Percentiles rank a stretch among this genome's conserved stretches.
Conservation (phyloP, 176 grass and related monocot species). For the Avena atlantica region DNA sequence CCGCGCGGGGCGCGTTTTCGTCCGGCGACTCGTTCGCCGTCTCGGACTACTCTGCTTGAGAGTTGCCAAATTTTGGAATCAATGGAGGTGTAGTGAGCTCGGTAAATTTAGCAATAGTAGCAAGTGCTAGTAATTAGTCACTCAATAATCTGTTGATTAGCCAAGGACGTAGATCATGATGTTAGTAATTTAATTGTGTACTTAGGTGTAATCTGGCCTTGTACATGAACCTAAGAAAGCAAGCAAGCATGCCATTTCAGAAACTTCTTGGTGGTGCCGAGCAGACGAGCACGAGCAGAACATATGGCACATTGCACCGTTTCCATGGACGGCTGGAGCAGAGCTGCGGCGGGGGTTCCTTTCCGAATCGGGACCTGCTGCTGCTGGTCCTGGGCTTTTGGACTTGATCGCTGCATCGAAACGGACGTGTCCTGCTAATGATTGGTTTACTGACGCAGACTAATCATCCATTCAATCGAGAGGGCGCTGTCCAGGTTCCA, state of each 20-base stretch:
- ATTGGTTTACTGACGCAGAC: not conserved
- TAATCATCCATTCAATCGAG: not conserved
- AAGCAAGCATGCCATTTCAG: slow-evolving; percentile 1
- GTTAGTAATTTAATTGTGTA: slow-evolving; percentile 20
- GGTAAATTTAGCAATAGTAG: slow-evolving; percentile 1
- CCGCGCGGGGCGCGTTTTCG: slow-evolving; percentile 36
- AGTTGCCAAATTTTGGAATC: slow-evolving; percentile 28
- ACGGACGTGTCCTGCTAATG: not conserved
- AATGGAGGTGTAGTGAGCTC: not conserved
- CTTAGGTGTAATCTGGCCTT: slow-evolving; percentile 43
- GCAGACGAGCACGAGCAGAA: not conserved
- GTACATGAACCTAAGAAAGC: slow-evolving; percentile 41
- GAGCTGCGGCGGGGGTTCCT: not conserved
- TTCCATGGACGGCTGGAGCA: no score
- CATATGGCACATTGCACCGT: not conserved
- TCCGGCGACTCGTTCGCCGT: slow-evolving; percentile 61
- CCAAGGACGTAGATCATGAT: not conserved
- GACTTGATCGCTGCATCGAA: not conserved
- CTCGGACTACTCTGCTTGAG: slow-evolving; percentile 73
- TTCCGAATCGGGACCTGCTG: not conserved
- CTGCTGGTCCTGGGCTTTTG: not conserved
- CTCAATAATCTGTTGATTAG: slow-evolving; percentile 35
- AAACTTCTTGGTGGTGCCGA: not conserved
- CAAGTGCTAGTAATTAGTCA: slow-evolving; percentile 10
- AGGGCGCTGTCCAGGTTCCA: slow-evolving; percentile 39